These are phyloP conservation scores for Ustilago sp. DNA, from an alignment of 1,284 basidiomycete genomes.

Conservation along the genomic window DNA sequence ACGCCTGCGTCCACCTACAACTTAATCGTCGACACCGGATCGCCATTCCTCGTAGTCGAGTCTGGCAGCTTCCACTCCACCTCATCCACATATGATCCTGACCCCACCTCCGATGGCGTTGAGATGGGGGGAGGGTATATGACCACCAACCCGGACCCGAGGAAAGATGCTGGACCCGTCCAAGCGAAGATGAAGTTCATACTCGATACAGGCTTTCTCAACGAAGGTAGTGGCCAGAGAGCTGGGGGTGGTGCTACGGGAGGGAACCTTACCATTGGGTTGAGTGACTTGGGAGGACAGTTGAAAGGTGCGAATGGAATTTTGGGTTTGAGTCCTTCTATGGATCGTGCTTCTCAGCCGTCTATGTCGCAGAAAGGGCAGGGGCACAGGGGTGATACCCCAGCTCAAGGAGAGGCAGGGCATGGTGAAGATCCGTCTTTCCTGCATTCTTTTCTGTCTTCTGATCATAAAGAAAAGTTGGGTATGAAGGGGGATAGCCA, in stretches of 20 bases:
- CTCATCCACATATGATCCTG: slow-evolving; percentile 11
- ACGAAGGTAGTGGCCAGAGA: slow-evolving; percentile 7
- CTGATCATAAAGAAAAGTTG: not conserved
- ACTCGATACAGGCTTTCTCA: slow-evolving; percentile 9
- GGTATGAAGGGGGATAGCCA: slow-evolving; percentile 19
- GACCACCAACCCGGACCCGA: slow-evolving; percentile 13
- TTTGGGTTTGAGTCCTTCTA: slow-evolving; percentile 37
- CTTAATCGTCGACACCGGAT: slow-evolving; percentile 36
- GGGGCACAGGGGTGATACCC: no score
- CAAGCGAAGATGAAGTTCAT: slow-evolving; percentile 30
- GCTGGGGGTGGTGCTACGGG: slow-evolving; percentile 9
- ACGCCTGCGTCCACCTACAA: slow-evolving; percentile 18
- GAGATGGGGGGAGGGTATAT: slow-evolving; percentile 7
- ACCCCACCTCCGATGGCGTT: slow-evolving; percentile 1
- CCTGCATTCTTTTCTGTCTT: slow-evolving; percentile 21
- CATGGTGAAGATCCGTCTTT: slow-evolving; percentile 26
- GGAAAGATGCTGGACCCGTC: not conserved
- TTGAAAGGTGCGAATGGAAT: slow-evolving; percentile 22
- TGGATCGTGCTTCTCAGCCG: not conserved
- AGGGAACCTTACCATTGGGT: slow-evolving; percentile 18
- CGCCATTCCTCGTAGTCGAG: slow-evolving; percentile 33
- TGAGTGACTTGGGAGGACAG: slow-evolving; percentile 18
- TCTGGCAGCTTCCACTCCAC: not conserved
- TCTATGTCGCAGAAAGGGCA: not conserved
- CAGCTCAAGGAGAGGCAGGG: not conserved